Conservation (phyloP, 2,329 filamentous ascomycete genomes). For the Sclerotinia spermophila region DNA sequence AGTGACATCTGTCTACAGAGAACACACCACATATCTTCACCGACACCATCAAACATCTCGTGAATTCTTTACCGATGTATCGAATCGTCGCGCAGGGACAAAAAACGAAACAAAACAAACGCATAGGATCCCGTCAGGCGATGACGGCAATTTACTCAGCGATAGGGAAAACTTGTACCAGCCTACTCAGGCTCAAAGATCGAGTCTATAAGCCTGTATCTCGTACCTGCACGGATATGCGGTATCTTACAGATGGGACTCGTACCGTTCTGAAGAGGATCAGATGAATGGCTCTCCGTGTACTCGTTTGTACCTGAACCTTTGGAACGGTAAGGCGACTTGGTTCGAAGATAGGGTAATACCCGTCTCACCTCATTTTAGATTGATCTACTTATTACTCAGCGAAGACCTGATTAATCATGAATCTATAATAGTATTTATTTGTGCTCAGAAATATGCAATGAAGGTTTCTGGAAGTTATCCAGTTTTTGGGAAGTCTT, state of each 20-base stretch:
- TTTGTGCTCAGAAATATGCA: not conserved
- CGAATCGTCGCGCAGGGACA: not conserved
- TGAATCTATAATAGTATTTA: not conserved
- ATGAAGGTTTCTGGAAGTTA: not conserved
- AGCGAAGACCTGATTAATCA: not conserved
- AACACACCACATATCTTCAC: not conserved
- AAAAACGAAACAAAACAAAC: not conserved
- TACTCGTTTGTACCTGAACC: slow-evolving; percentile 11
- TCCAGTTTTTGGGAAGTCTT: too few relatives aligned
- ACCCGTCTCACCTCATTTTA: slow-evolving; percentile 1
- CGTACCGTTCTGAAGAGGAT: not conserved
- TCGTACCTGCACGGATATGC: slow-evolving; percentile 2
- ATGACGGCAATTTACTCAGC: not conserved
- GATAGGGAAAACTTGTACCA: not conserved
- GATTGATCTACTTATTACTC: not conserved
- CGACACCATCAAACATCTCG: not conserved
- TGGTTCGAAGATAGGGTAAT: not conserved
- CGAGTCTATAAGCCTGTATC: not conserved
- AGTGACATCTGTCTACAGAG: not conserved
- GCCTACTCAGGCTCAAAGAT: not conserved
- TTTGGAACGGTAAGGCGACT: not conserved
- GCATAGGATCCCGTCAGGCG: not conserved
- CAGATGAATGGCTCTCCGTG: not conserved
- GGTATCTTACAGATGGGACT: not conserved
- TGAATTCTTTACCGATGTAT: not conserved